These are phyloP conservation scores for Ampelocalamus luodianensis DNA, from an alignment of 176 grass and related monocot genomes.

Conservation along the genomic window DNA sequence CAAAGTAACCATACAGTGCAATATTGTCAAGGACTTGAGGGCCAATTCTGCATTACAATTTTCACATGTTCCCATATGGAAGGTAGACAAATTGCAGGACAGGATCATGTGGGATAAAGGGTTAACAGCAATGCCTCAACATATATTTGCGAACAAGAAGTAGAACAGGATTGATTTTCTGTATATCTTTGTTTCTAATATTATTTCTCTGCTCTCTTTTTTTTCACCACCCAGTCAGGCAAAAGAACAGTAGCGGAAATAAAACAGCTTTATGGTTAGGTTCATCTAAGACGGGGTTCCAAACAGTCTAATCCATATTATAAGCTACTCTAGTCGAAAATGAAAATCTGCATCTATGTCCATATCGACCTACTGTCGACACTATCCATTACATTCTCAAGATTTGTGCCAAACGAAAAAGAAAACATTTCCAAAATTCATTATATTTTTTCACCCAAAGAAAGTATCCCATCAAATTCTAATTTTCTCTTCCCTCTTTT, in stretches of 20 bases:
- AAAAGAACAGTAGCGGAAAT: not conserved
- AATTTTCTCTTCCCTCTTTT: too few species aligned
- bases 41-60: not conserved
- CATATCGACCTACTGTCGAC: too few species aligned
- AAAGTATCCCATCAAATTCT: too few species aligned
- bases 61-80: not conserved
- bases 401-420: too few species aligned
- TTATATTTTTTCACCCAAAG: too few species aligned
- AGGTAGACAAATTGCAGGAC: not conserved
- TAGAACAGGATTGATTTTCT: not conserved
- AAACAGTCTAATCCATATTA: constrained; percentile 14
- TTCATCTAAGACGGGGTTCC: not conserved
- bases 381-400: too few species aligned
- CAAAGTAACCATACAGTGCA: not conserved
- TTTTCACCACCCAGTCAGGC: not conserved
- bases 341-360: too few species aligned
- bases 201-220: not conserved
- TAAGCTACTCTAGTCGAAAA: not conserved
- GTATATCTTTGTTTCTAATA: not conserved
- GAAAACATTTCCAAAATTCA: too few species aligned
- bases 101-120: not conserved
- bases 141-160: not conserved
- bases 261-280: not conserved
- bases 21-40: too few species aligned
- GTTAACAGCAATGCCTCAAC: not conserved